Evolutionary conservation across 1,284 basidiomycete species (phyloP).

Genomic region (Rhodotorula sp.): DNA sequence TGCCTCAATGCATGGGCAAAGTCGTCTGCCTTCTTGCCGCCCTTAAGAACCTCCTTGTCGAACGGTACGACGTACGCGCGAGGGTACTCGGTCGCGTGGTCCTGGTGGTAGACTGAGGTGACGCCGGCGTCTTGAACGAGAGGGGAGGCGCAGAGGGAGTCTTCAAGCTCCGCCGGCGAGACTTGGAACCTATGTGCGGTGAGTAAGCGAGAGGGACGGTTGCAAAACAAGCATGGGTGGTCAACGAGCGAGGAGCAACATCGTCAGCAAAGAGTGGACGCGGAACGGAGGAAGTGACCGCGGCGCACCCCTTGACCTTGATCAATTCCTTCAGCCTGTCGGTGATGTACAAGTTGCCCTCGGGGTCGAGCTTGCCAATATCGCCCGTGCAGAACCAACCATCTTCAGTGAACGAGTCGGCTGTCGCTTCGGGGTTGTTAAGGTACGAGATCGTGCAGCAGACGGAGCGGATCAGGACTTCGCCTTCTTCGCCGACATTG

Average conservation of each 20-base stretch:
- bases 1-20: conserved; percentile 32
- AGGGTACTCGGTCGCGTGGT: conserved; percentile 45
- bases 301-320: conserved; percentile 45
- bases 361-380: conserved; percentile 44
- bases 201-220: neutral
- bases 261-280: neutral
- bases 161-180: conserved; percentile 47
- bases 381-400: conserved; percentile 47
- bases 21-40: conserved; percentile 10
- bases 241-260: neutral
- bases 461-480: conserved; percentile 43
- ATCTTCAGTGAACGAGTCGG: conserved; percentile 41
- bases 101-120: conserved; percentile 42
- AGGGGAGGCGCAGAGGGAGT: conserved; percentile 43
- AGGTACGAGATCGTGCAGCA: conserved; percentile 48
- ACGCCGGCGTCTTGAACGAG: conserved; percentile 47
- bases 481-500: conserved; percentile 39
- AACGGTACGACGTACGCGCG: conserved; percentile 42
- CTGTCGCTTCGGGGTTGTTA: conserved; percentile 46
- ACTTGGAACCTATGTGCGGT: conserved; percentile 46
- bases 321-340: conserved; percentile 46
- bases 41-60: conserved; percentile 33
- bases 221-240: neutral
- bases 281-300: neutral
- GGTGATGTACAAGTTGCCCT: conserved; percentile 43